Conservation (phyloP, 305 asterid species). For the Rubia balearica region DNA sequence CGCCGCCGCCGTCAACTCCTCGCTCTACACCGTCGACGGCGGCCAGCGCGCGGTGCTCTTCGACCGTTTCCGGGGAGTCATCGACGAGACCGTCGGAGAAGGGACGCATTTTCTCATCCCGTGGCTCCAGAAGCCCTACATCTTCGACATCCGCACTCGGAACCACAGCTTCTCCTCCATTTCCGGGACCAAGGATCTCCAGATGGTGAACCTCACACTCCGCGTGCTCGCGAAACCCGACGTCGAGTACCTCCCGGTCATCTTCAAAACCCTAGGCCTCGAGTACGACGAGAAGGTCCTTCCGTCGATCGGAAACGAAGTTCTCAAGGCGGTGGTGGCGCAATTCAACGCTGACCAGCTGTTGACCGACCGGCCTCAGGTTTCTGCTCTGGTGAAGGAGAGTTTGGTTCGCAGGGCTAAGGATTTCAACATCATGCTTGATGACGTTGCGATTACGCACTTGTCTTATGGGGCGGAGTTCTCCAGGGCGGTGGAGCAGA, state of each 20-base stretch:
- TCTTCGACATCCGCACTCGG: slow-evolving; percentile 84
- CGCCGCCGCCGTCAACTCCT: slow-evolving; percentile 45
- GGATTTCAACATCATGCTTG: slow-evolving; percentile 75
- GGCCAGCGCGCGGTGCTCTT: slow-evolving; percentile 92
- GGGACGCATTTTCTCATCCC: slow-evolving; percentile 89
- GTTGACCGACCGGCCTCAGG: slow-evolving; percentile 84
- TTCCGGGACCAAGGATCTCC: slow-evolving; percentile 95
- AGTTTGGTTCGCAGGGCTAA: slow-evolving; percentile 70
- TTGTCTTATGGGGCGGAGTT: slow-evolving; percentile 83
- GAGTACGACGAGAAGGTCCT: slow-evolving; percentile 93
- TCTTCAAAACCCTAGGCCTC: slow-evolving; percentile 82
- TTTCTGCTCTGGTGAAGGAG: slow-evolving; percentile 85
- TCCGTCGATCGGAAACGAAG: slow-evolving; percentile 90
- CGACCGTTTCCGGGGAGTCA: slow-evolving; percentile 86
- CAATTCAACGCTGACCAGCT: slow-evolving; percentile 91
- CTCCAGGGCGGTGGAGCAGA: slow-evolving; percentile 95
- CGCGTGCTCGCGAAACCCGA: slow-evolving; percentile 93
- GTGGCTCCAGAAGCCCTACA: slow-evolving; percentile 82
- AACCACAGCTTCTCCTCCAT: slow-evolving; percentile 77
- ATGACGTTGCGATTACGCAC: slow-evolving; percentile 92
- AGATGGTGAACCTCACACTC: slow-evolving; percentile 89
- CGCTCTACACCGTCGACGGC: slow-evolving; percentile 92
- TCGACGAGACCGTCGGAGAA: slow-evolving; percentile 69
- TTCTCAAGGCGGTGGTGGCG: slow-evolving; percentile 80
- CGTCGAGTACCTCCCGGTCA: slow-evolving; percentile 48